These are phyloP conservation scores for Talaromyces sp. DNA, from an alignment of 2,329 filamentous ascomycete genomes.

Conservation along the genomic window DNA sequence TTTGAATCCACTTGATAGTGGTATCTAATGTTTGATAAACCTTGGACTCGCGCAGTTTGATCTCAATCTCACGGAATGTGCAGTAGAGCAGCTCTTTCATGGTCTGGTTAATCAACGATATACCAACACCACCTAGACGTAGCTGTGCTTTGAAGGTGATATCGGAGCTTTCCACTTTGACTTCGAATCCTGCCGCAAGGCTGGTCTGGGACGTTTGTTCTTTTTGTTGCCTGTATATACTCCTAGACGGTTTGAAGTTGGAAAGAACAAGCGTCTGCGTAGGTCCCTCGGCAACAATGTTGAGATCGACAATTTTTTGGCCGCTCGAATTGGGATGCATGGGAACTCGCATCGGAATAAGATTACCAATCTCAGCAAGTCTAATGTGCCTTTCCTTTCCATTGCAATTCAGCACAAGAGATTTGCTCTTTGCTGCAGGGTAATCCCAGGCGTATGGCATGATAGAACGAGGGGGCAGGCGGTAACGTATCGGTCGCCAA, in stretches of 20 bases:
- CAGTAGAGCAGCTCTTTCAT: conserved; percentile 88
- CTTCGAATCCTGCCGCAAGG: conserved; percentile 71
- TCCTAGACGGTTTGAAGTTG: conserved; percentile 89
- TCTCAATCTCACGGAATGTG: conserved; percentile 82
- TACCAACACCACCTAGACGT: conserved; percentile 80
- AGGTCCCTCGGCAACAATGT: conserved; percentile 89
- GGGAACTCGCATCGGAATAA: conserved; percentile 87
- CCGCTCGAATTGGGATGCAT: conserved; percentile 55
- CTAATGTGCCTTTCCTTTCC: conserved; percentile 86
- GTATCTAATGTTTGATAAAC: conserved; percentile 87
- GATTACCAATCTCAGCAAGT: conserved; percentile 90
- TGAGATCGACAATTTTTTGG: conserved; percentile 90
- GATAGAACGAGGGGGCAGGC: conserved; percentile 86
- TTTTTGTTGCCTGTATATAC: conserved; percentile 70
- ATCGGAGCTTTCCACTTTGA: conserved; percentile 83
- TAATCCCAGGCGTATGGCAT: conserved; percentile 99
- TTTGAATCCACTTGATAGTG: conserved; percentile 96
- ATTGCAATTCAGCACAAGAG: conserved; percentile 74
- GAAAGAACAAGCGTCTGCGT: conserved; percentile 91
- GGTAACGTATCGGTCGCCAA: conserved; percentile 89
- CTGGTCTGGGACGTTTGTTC: conserved; percentile 52
- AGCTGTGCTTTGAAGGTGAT: conserved; percentile 86
- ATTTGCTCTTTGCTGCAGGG: conserved; percentile 92
- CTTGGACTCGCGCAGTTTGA: conserved; percentile 89
- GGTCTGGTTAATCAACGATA: conserved; percentile 89